Evolutionary conservation across 2,329 filamentous ascomycete species (phyloP).

Genomic region (Alternaria infectoria): DNA sequence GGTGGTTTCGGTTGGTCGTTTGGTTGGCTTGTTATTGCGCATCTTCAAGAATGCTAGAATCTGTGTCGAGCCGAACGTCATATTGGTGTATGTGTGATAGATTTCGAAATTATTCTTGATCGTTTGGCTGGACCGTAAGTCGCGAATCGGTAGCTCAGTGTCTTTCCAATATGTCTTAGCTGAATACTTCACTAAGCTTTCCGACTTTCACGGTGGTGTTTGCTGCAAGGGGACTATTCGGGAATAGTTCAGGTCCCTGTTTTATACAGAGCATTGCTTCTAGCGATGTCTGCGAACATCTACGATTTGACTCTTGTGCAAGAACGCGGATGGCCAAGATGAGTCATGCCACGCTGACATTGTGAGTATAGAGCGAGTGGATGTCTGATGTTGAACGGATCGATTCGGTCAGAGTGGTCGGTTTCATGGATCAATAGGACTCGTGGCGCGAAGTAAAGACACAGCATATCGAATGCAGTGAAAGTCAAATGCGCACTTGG

Average conservation of each 20-base stretch:
- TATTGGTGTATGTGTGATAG: neutral
- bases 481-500: neutral
- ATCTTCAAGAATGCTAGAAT: neutral
- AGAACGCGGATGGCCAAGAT: neutral
- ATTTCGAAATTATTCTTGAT: neutral
- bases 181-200: neutral
- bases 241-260: neutral
- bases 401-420: neutral
- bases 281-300: neutral
- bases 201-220: neutral
- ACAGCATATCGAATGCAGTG: neutral
- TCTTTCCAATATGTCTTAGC: neutral
- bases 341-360: neutral
- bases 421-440: neutral
- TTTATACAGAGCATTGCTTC: neutral
- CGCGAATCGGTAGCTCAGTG: neutral
- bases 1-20: neutral
- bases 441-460: neutral
- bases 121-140: neutral
- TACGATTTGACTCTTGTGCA: neutral
- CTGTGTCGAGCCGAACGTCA: neutral
- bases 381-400: neutral
- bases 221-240: neutral
- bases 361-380: neutral
- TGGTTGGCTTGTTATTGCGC: neutral